These are phyloP conservation scores for Rhodotorula taiwanensis DNA, from an alignment of 768 basidiomycete genomes.

Conservation along the genomic window DNA sequence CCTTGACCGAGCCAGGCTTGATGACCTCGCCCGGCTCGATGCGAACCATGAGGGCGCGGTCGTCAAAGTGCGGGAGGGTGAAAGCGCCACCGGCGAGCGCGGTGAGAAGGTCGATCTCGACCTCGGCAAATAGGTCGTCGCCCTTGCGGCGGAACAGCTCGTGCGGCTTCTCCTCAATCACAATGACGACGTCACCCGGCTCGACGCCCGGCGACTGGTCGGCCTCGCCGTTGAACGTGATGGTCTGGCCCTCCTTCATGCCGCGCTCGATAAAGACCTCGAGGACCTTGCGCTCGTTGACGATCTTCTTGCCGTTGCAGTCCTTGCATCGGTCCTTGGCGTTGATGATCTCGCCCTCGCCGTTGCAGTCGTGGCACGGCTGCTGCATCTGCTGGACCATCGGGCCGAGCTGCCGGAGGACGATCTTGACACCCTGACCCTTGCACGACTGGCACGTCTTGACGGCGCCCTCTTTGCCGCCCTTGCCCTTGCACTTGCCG, in stretches of 20 bases:
- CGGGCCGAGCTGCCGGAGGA: slow-evolving; percentile 93
- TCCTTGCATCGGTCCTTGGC: slow-evolving; percentile 79
- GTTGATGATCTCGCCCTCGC: slow-evolving; percentile 92
- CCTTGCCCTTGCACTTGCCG: slow-evolving; percentile 85
- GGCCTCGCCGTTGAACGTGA: slow-evolving; percentile 80
- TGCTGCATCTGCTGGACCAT: slow-evolving; percentile 99
- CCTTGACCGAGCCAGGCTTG: slow-evolving; percentile 84
- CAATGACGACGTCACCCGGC: slow-evolving; percentile 90
- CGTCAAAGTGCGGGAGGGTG: slow-evolving; percentile 85
- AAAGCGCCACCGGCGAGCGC: slow-evolving; percentile 89
- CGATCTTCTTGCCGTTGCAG: slow-evolving; percentile 92
- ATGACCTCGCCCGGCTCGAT: slow-evolving; percentile 80
- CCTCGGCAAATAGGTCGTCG: slow-evolving; percentile 73
- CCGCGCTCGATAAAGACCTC: slow-evolving; percentile 98
- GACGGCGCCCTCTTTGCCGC: slow-evolving; percentile 95
- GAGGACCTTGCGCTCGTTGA: slow-evolving; percentile 89
- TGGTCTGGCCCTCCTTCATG: slow-evolving; percentile 89
- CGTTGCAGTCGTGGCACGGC: slow-evolving; percentile 84
- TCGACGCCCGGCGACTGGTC: slow-evolving; percentile 83
- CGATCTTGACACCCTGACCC: slow-evolving; percentile 85
- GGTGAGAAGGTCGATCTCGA: slow-evolving; percentile 88
- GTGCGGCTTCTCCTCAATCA: slow-evolving; percentile 87
- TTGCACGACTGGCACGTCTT: slow-evolving; percentile 66
- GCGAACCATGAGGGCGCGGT: slow-evolving; percentile 73
- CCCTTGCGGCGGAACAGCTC: slow-evolving; percentile 80